These are phyloP conservation scores for Casuarina cunninghamiana DNA, from an alignment of 306 rosid genomes.

Conservation along the genomic window DNA sequence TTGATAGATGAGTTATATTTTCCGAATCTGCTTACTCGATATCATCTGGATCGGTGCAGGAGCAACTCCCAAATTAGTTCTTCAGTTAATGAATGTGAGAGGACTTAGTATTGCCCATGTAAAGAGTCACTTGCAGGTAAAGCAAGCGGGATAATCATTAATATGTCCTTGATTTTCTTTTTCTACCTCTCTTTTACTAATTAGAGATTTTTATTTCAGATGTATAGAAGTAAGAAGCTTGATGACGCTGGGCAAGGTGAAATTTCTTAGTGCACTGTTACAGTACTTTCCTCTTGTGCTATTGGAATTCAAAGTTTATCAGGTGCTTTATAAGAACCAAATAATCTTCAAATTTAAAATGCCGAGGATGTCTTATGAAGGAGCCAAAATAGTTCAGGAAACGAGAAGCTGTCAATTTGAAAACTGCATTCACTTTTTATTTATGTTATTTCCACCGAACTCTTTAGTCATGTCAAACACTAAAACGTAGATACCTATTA, in stretches of 20 bases:
- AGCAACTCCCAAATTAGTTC: slow-evolving; percentile 89
- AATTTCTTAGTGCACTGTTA: not conserved
- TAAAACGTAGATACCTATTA: too few species aligned
- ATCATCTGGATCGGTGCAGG: slow-evolving; percentile 39
- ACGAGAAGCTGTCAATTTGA: not conserved
- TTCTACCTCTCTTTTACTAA: not conserved
- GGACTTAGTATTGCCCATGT: slow-evolving; percentile 92
- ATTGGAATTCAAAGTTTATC: not conserved
- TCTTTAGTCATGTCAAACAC: too few species aligned
- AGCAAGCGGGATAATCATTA: not conserved
- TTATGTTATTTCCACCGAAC: too few species aligned
- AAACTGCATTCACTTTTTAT: too few species aligned
- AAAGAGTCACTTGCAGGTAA: slow-evolving; percentile 94
- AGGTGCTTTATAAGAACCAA: not conserved
- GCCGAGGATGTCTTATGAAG: not conserved
- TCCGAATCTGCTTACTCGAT: not conserved
- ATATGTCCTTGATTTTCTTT: not conserved
- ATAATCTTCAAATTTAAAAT: not conserved
- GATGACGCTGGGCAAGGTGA: slow-evolving; percentile 86
- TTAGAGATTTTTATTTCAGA: slow-evolving; percentile 40
- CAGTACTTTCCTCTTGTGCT: not conserved
- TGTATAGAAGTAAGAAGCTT: slow-evolving; percentile 92
- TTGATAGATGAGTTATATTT: not conserved
- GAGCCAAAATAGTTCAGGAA: not conserved
- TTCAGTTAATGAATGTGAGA: slow-evolving; percentile 87